phyloP scores from a whole-genome alignment of 1,284 basidiomycete genomes.

The Cronartium ribicola region DNA sequence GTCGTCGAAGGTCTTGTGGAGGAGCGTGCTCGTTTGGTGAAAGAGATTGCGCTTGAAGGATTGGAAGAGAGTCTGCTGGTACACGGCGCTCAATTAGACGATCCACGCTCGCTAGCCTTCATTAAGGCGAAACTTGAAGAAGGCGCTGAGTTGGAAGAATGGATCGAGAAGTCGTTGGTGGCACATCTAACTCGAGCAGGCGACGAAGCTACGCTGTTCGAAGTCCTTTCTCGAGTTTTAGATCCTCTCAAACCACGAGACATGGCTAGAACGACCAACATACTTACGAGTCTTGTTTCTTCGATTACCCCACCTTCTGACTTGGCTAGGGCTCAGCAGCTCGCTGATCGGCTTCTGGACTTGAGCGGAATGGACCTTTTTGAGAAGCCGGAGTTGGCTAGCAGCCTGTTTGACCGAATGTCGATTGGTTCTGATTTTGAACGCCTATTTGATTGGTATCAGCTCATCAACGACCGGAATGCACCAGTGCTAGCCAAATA shows the following conservation, averaged over 20 bases:
- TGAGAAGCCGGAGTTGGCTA: background rate
- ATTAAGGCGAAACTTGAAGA: conserved; percentile 14
- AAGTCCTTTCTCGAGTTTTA: conserved; percentile 10
- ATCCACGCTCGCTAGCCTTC: background rate
- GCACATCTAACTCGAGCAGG: background rate
- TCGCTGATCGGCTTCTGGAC: conserved; percentile 9
- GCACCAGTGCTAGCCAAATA: background rate
- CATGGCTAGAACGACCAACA: background rate
- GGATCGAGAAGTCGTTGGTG: conserved; percentile 17
- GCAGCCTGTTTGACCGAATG: conserved; percentile 7
- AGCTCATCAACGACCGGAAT: conserved; percentile 9
- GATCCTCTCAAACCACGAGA: background rate
- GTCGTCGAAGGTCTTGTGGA: conserved; percentile 8
- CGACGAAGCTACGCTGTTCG: conserved; percentile 2
- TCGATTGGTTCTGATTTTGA: background rate
- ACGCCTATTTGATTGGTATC: conserved; percentile 12
- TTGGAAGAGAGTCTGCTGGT: conserved; percentile 7
- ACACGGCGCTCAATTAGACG: conserved; percentile 14
- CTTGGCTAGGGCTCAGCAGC: background rate
- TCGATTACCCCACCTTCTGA: conserved; percentile 1
- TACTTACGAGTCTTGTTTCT: conserved; percentile 1
- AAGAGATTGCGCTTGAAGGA: background rate
- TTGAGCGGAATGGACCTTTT: conserved; percentile 23
- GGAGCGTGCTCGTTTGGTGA: background rate
- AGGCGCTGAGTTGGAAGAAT: background rate